phyloP scores from a whole-genome alignment of 805 yeast genomes.

The Ogataea philodendri region DNA sequence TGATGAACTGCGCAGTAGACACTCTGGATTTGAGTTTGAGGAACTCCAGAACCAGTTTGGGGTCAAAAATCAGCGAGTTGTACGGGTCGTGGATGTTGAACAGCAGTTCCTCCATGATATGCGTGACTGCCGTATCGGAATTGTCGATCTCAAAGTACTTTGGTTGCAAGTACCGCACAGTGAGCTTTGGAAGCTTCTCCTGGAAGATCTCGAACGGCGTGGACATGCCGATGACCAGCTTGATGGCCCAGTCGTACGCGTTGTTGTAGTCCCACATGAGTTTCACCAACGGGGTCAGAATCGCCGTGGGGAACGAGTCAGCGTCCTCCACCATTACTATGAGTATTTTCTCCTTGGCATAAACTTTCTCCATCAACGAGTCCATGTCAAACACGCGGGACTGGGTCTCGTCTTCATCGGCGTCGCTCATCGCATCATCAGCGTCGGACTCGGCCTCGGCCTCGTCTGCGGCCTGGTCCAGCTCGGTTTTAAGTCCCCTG shows the following conservation, averaged over 20 bases:
- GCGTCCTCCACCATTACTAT: slow-evolving; percentile 36
- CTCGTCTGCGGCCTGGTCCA: slow-evolving; percentile 5
- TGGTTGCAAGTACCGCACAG: slow-evolving; percentile 25
- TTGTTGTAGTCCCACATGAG: slow-evolving; percentile 26
- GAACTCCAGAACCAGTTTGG: slow-evolving; percentile 29
- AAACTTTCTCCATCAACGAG: slow-evolving; percentile 19
- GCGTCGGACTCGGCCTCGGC: slow-evolving; percentile 11
- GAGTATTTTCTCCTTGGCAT: slow-evolving; percentile 15
- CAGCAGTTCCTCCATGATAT: slow-evolving; percentile 33
- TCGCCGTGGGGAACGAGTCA: slow-evolving; percentile 32
- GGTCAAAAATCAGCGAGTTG: slow-evolving; percentile 35
- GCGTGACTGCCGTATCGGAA: slow-evolving; percentile 31
- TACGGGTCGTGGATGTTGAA: slow-evolving; percentile 33
- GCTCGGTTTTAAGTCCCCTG: slow-evolving; percentile 6
- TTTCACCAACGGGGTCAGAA: slow-evolving; percentile 26
- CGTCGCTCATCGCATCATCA: slow-evolving; percentile 8
- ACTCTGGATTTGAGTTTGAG: slow-evolving; percentile 26
- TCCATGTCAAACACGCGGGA: slow-evolving; percentile 13
- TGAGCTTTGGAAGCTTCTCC: slow-evolving; percentile 32
- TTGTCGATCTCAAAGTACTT: slow-evolving; percentile 31
- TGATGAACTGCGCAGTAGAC: slow-evolving; percentile 31
- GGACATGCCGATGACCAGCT: slow-evolving; percentile 33
- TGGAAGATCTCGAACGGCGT: slow-evolving; percentile 36
- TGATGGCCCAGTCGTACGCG: slow-evolving; percentile 15
- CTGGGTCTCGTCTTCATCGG: slow-evolving; percentile 16